These are phyloP conservation scores for Lumnitzera racemosa DNA, from an alignment of 345 rosid species.

Conservation along the genomic window DNA sequence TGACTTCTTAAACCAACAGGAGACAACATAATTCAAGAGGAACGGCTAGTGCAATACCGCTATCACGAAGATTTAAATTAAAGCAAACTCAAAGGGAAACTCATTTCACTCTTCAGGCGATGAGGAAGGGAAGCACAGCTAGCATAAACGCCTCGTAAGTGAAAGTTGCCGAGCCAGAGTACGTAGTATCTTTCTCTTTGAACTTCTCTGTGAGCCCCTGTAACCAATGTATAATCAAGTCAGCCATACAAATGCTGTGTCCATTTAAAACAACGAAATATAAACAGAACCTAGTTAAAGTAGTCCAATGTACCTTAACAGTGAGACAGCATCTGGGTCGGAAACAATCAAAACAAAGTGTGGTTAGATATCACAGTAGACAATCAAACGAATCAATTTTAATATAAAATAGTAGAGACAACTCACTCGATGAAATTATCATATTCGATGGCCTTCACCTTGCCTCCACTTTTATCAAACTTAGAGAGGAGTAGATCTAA, in stretches of 20 bases:
- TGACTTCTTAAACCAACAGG: no score
- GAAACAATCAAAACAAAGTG: not conserved
- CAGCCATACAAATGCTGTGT: not conserved
- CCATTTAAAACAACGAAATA: not conserved
- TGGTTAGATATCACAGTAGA: not conserved
- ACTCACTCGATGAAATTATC: constrained; percentile 95
- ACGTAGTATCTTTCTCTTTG: constrained; percentile 68
- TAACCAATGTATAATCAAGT: not conserved
- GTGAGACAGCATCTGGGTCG: constrained; percentile 87
- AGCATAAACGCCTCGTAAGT: constrained; percentile 82
- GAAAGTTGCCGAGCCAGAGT: constrained; percentile 79
- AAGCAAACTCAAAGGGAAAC: constrained; percentile 2
- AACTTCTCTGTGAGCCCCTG: constrained; percentile 95
- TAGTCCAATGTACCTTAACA: constrained; percentile 52
- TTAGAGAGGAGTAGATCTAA: constrained; percentile 79
- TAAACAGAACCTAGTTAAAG: not conserved
- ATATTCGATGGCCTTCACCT: constrained; percentile 65
- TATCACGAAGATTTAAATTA: not conserved
- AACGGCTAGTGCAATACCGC: not conserved
- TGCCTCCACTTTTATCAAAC: constrained; percentile 80
- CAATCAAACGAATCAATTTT: not conserved
- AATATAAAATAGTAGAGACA: not conserved
- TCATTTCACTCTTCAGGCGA: constrained; percentile 30
- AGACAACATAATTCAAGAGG: not conserved
- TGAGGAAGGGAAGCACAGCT: constrained; percentile 83